Evolutionary conservation across 2,329 filamentous ascomycete species (phyloP).

Genomic region (Colletotrichum somersetense): DNA sequence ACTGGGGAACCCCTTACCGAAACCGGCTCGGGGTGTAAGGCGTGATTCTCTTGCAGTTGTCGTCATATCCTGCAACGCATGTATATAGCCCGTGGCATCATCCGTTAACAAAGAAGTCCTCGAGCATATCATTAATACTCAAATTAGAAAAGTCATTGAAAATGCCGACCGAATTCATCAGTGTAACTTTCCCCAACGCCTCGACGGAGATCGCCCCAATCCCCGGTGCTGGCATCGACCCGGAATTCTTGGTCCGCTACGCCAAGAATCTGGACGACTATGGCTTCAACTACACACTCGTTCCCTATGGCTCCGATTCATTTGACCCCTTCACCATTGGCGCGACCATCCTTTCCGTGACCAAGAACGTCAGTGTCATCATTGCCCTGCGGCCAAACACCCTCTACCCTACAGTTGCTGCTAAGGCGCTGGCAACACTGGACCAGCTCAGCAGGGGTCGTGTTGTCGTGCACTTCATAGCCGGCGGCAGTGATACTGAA

Average conservation of each 20-base stretch:
- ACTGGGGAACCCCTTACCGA: slow-evolving; percentile 37
- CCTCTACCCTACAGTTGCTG: slow-evolving; percentile 71
- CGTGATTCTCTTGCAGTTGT: slow-evolving; percentile 46
- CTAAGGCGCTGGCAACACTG: slow-evolving; percentile 71
- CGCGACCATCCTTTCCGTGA: slow-evolving; percentile 67
- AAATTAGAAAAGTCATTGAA: slow-evolving; percentile 30
- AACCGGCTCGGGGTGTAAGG: slow-evolving; percentile 43
- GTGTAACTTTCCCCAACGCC: slow-evolving; percentile 67
- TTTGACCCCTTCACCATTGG: slow-evolving; percentile 71
- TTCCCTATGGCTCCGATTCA: slow-evolving; percentile 68
- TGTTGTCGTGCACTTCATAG: slow-evolving; percentile 73
- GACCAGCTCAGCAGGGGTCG: slow-evolving; percentile 70
- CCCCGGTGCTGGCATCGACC: slow-evolving; percentile 64
- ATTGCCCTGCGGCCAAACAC: slow-evolving; percentile 73
- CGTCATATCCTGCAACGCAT: slow-evolving; percentile 42
- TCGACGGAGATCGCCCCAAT: slow-evolving; percentile 68
- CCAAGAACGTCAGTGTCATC: slow-evolving; percentile 71
- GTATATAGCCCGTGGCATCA: slow-evolving; percentile 33
- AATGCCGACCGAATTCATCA: slow-evolving; percentile 70
- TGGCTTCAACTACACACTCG: slow-evolving; percentile 71
- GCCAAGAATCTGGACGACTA: slow-evolving; percentile 70
- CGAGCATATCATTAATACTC: neutral
- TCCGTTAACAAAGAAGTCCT: neutral
- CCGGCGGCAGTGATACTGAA: slow-evolving; percentile 70
- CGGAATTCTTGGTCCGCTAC: slow-evolving; percentile 68